Evolutionary conservation across 192 early-diverging fungal species (phyloP).

Genomic region (Physocladia obscura): DNA sequence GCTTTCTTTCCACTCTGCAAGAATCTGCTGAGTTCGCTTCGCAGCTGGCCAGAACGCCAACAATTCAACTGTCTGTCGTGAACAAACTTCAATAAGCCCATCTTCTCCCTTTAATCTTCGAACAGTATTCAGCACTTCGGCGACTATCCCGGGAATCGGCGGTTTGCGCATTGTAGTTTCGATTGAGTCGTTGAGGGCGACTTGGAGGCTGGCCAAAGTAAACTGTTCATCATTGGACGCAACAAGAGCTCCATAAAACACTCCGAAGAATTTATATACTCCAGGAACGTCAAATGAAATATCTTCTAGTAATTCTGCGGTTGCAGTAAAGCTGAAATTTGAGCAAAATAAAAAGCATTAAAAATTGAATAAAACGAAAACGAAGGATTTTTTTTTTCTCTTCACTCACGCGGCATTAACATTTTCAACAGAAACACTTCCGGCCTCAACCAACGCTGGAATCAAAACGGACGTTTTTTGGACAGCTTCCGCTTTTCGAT

Average conservation of each 20-base stretch:
- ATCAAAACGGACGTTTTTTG: constrained; percentile 33
- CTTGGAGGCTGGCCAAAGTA: constrained; percentile 43
- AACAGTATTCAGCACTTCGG: constrained; percentile 27
- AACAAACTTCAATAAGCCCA: constrained; percentile 14
- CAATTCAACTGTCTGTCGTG: constrained; percentile 27
- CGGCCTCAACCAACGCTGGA: constrained; percentile 37
- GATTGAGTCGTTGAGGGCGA: constrained; percentile 20
- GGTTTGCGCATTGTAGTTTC: constrained; percentile 30
- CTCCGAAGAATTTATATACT: constrained; percentile 59
- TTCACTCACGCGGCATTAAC: constrained; percentile 30
- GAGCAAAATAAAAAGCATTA: constrained; percentile 3
- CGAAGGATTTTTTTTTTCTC: too few species aligned
- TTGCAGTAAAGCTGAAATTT: constrained; percentile 45
- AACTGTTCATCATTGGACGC: constrained; percentile 44
- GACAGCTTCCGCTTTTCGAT: constrained; percentile 32
- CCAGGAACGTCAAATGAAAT: constrained; percentile 70
- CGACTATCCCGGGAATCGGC: constrained; percentile 33
- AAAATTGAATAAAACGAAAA: neutral
- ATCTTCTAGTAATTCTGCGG: constrained; percentile 68
- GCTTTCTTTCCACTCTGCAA: constrained; percentile 33
- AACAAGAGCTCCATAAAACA: constrained; percentile 56
- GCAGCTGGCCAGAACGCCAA: constrained; percentile 38
- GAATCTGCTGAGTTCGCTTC: constrained; percentile 15
- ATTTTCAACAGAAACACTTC: constrained; percentile 47
- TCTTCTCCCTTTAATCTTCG: constrained; percentile 15